These are phyloP conservation scores for Leptographium radiaticola DNA, from an alignment of 2,329 filamentous ascomycete genomes.

Conservation along the genomic window DNA sequence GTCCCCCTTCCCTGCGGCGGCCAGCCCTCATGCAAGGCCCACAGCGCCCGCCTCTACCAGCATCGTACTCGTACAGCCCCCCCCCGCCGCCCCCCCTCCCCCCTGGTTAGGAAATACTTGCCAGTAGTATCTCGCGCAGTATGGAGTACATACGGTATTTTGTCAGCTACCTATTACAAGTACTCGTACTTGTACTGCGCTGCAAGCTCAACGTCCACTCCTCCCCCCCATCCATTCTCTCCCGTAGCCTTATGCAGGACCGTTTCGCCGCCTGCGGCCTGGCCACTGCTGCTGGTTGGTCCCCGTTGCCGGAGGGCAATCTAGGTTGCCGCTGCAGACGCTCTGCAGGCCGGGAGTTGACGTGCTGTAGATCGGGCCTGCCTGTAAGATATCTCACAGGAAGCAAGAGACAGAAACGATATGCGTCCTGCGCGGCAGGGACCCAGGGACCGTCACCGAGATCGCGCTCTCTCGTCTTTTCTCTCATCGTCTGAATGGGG, in stretches of 20 bases:
- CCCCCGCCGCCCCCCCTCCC: too few relatives aligned
- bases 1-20: too few relatives aligned
- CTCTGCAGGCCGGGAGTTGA: constrained; percentile 1
- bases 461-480: background rate
- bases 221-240: background rate
- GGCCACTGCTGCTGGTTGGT: background rate
- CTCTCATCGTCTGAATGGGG: background rate
- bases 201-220: background rate
- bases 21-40: too few relatives aligned
- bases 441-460: background rate
- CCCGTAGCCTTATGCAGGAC: constrained; percentile 1
- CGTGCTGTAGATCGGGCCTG: background rate
- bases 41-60: too few relatives aligned
- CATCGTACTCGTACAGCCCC: too few relatives aligned
- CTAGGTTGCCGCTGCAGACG: background rate
- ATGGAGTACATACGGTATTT: too few relatives aligned
- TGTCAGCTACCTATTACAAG: too few relatives aligned
- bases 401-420: background rate
- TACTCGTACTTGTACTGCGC: background rate
- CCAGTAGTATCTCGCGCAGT: too few relatives aligned
- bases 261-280: background rate
- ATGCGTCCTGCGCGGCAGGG: background rate
- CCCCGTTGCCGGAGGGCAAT: background rate
- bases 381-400: background rate
- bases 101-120: too few relatives aligned